Conservation (phyloP, 805 yeast genomes). For the Wickerhamomyces chaumierensis region DNA sequence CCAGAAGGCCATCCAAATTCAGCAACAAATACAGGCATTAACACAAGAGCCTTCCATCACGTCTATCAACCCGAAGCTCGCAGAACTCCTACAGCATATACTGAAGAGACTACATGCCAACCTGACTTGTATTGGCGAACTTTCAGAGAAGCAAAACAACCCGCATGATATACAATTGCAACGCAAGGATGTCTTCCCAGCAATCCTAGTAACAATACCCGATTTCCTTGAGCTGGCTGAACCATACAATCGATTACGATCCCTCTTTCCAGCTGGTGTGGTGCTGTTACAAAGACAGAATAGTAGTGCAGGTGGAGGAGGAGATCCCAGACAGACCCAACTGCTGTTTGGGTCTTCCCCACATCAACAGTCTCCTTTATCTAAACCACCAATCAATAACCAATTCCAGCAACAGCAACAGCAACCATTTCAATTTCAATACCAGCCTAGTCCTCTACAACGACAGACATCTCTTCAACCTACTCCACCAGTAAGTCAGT, state of each 20-base stretch:
- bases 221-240: slow-evolving; percentile 17
- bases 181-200: slow-evolving; percentile 13
- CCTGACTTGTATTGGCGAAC: slow-evolving; percentile 19
- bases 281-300: slow-evolving; percentile 12
- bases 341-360: slow-evolving; percentile 7
- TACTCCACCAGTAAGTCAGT: neutral
- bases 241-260: slow-evolving; percentile 13
- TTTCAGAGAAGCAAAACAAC: slow-evolving; percentile 15
- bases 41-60: slow-evolving; percentile 6
- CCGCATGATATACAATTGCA: slow-evolving; percentile 2
- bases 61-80: slow-evolving; percentile 9
- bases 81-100: slow-evolving; percentile 13
- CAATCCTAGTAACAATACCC: slow-evolving; percentile 16
- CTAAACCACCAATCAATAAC: neutral
- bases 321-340: no score
- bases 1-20: slow-evolving; percentile 16
- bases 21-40: slow-evolving; percentile 13
- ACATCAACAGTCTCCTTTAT: neutral
- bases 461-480: no score
- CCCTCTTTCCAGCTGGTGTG: slow-evolving; percentile 19
- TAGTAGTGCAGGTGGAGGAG: neutral
- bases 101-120: slow-evolving; percentile 19
- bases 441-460: no score
- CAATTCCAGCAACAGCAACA: neutral
- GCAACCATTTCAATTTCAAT: neutral